phyloP scores from a whole-genome alignment of 306 rosid species.

The Sechiopsis laciniata region DNA sequence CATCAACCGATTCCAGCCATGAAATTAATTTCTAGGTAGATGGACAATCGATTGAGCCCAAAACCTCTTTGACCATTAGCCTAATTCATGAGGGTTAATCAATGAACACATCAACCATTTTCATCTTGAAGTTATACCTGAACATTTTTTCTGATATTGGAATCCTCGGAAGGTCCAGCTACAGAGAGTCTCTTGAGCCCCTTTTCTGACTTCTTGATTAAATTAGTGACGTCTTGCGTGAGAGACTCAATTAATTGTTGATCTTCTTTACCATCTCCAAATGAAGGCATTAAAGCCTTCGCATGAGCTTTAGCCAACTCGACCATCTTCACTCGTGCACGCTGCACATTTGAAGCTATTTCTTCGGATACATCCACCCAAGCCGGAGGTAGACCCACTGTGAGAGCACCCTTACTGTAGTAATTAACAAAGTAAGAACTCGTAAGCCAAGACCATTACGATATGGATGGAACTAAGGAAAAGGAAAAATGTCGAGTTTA shows the following conservation, averaged over 20 bases:
- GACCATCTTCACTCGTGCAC: conserved; percentile 70
- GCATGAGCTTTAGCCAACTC: conserved; percentile 87
- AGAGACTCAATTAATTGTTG: conserved; percentile 77
- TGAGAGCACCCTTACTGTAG: conserved; percentile 63
- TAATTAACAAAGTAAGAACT: conserved; percentile 12
- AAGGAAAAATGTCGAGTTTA: background rate
- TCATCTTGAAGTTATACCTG: conserved; percentile 50
- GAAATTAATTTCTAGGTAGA: background rate
- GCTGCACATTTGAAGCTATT: conserved; percentile 77
- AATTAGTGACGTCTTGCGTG: conserved; percentile 68
- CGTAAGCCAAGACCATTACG: background rate
- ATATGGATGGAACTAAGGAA: background rate
- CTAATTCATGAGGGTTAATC: too few relatives aligned
- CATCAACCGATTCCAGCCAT: background rate
- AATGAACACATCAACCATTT: background rate
- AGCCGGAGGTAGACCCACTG: conserved; percentile 90
- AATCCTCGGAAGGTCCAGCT: conserved; percentile 87
- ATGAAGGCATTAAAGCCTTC: conserved; percentile 91
- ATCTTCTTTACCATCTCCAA: conserved; percentile 90
- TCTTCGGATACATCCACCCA: conserved; percentile 99
- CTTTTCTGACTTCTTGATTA: conserved; percentile 82
- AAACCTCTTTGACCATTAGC: too few relatives aligned
- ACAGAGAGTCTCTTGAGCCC: conserved; percentile 68
- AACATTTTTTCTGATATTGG: conserved; percentile 85
- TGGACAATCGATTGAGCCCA: too few relatives aligned